phyloP scores from a whole-genome alignment of 768 basidiomycete species.

The Xerocomellus amylosporus region DNA sequence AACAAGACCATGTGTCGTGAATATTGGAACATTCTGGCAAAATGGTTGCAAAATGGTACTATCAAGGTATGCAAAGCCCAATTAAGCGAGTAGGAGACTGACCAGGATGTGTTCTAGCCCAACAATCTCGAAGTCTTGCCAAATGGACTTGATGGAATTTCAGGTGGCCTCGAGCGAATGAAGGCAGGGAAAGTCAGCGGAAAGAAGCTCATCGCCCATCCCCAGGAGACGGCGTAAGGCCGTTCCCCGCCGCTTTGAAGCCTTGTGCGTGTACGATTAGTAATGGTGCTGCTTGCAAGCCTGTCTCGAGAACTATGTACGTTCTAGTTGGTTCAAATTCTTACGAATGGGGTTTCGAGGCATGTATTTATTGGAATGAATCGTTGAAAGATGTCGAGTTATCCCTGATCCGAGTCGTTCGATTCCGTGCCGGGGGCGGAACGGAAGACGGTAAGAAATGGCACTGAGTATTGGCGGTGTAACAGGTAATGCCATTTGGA shows the following conservation, averaged over 20 bases:
- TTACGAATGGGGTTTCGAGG: not conserved
- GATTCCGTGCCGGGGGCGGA: not conserved
- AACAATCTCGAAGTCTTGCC: slow-evolving; percentile 42
- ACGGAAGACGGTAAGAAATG: not conserved
- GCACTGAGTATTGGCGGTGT: not conserved
- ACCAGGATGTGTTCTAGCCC: slow-evolving; percentile 30
- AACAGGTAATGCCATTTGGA: not conserved
- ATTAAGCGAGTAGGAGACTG: not conserved
- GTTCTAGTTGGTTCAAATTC: not conserved
- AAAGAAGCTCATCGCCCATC: slow-evolving; percentile 42
- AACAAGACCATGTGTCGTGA: slow-evolving; percentile 19
- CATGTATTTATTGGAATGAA: slow-evolving; percentile 8
- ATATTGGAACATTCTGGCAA: slow-evolving; percentile 19
- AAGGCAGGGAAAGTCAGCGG: slow-evolving; percentile 40
- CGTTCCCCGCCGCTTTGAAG: not conserved
- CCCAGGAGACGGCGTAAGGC: slow-evolving; percentile 35
- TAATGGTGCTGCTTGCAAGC: not conserved
- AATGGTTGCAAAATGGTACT: slow-evolving; percentile 26
- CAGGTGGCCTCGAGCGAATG: slow-evolving; percentile 36
- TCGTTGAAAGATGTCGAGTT: not conserved
- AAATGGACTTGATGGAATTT: slow-evolving; percentile 39
- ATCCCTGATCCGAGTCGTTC: not conserved
- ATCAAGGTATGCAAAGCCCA: slow-evolving; percentile 21
- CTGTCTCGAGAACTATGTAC: not conserved
- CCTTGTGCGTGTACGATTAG: slow-evolving; percentile 19